These are phyloP conservation scores for Malassezia brasiliensis DNA, from an alignment of 1,284 basidiomycete genomes.

Conservation along the genomic window DNA sequence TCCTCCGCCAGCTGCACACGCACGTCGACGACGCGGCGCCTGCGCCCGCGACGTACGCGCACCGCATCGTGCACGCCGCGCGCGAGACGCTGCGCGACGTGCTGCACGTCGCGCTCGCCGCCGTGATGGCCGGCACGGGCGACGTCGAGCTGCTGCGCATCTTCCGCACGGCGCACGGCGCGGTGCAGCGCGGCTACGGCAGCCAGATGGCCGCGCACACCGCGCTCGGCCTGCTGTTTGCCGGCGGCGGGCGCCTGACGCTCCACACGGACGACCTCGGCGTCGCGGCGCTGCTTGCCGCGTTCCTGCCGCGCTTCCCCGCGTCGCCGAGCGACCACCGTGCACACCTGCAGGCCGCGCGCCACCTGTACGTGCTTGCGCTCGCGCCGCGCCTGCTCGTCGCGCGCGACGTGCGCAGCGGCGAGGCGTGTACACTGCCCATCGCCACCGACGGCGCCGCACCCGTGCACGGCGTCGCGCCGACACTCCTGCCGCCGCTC, in stretches of 20 bases:
- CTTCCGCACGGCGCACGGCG: constrained; percentile 67
- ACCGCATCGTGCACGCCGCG: constrained; percentile 56
- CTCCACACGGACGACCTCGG: constrained; percentile 82
- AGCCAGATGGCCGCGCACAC: constrained; percentile 83
- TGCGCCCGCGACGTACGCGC: not conserved
- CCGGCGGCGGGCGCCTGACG: constrained; percentile 85
- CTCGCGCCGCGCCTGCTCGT: constrained; percentile 85
- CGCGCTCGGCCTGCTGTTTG: constrained; percentile 82
- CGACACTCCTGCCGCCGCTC: constrained; percentile 80
- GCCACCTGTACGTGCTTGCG: constrained; percentile 91
- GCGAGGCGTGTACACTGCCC: constrained; percentile 28
- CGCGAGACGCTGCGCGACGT: constrained; percentile 80
- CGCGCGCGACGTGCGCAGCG: constrained; percentile 53
- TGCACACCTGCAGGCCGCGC: constrained; percentile 78
- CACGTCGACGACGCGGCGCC: constrained; percentile 49
- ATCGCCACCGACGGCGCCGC: constrained; percentile 13
- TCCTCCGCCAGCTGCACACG: constrained; percentile 62
- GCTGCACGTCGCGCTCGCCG: constrained; percentile 70
- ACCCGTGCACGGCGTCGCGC: constrained; percentile 52
- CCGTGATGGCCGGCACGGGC: constrained; percentile 93
- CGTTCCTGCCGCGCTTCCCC: constrained; percentile 63
- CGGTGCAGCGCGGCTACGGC: constrained; percentile 59
- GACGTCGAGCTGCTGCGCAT: constrained; percentile 80
- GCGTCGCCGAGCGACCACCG: constrained; percentile 73
- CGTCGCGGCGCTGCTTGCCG: constrained; percentile 74